phyloP scores from a whole-genome alignment of 768 basidiomycete species.

The Nidularia pulvinata region DNA sequence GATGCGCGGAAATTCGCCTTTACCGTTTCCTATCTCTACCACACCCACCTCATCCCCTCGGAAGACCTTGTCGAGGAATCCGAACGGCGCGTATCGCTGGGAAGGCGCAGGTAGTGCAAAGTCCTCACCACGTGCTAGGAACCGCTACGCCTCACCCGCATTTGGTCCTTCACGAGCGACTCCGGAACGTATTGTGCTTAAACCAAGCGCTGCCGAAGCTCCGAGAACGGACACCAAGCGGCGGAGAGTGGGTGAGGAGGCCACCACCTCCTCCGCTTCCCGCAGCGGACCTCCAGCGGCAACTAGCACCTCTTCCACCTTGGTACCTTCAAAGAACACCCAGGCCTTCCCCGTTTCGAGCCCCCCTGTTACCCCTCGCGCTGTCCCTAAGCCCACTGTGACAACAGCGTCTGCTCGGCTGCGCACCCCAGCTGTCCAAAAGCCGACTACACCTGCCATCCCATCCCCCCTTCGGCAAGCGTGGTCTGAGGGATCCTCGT shows the following conservation, averaged over 20 bases:
- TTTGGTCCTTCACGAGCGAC: constrained; percentile 58
- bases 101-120: constrained; percentile 77
- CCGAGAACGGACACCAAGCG: constrained; percentile 55
- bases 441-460: constrained; percentile 60
- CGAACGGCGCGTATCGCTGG: constrained; percentile 75
- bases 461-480: constrained; percentile 79
- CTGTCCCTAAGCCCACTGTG: constrained; percentile 11
- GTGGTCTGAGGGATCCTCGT: constrained; percentile 51
- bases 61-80: constrained; percentile 64
- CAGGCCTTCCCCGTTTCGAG: constrained; percentile 33
- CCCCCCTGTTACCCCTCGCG: constrained; percentile 22
- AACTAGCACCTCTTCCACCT: constrained; percentile 4
- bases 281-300: constrained; percentile 4
- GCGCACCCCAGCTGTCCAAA: constrained; percentile 37
- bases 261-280: constrained; percentile 18
- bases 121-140: constrained; percentile 37
- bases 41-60: constrained; percentile 35
- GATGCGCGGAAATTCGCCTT: constrained; percentile 31
- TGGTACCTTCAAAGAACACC: neutral
- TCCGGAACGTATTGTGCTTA: constrained; percentile 31
- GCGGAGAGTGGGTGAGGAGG: constrained; percentile 54
- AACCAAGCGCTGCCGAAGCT: constrained; percentile 33
- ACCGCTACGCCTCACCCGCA: constrained; percentile 73
- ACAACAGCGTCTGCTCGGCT: constrained; percentile 28
- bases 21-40: constrained; percentile 10